Evolutionary conservation across 2,329 filamentous ascomycete species (phyloP).

Genomic region (Alternaria novae-zelandiae): DNA sequence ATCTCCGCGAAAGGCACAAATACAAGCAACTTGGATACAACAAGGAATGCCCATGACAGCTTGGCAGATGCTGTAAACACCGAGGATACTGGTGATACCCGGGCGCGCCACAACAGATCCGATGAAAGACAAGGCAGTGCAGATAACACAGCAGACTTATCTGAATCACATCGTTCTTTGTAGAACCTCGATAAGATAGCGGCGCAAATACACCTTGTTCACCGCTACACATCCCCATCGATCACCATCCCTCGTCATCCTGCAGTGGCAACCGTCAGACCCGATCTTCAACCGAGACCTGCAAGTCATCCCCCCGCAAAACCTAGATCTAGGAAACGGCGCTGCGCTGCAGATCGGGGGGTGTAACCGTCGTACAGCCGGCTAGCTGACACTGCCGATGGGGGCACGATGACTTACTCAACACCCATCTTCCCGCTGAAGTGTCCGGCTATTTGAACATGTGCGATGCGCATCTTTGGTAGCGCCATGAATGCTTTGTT

Average conservation of each 20-base stretch:
- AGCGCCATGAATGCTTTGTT: conserved; percentile 2
- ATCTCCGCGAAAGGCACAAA: not conserved
- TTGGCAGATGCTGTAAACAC: conserved; percentile 23
- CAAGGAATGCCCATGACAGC: conserved; percentile 27
- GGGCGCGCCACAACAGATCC: not conserved
- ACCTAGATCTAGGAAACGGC: not conserved
- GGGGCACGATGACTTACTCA: not conserved
- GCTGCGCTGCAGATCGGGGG: not conserved
- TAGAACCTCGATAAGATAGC: not conserved
- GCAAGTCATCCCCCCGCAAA: not conserved
- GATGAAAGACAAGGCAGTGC: not conserved
- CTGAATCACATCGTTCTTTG: not conserved
- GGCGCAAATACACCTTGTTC: not conserved
- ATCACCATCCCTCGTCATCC: not conserved
- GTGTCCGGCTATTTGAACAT: not conserved
- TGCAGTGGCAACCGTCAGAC: not conserved
- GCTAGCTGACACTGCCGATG: conserved; percentile 21
- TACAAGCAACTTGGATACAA: conserved; percentile 3
- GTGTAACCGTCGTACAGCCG: not conserved
- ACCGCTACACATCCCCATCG: not conserved
- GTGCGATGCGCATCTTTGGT: not conserved
- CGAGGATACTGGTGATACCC: not conserved
- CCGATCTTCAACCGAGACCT: not conserved
- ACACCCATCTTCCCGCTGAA: not conserved
- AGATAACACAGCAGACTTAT: not conserved